Evolutionary conservation across 345 rosid genomes (phyloP).

Genomic region (Lagerstroemia speciosa): DNA sequence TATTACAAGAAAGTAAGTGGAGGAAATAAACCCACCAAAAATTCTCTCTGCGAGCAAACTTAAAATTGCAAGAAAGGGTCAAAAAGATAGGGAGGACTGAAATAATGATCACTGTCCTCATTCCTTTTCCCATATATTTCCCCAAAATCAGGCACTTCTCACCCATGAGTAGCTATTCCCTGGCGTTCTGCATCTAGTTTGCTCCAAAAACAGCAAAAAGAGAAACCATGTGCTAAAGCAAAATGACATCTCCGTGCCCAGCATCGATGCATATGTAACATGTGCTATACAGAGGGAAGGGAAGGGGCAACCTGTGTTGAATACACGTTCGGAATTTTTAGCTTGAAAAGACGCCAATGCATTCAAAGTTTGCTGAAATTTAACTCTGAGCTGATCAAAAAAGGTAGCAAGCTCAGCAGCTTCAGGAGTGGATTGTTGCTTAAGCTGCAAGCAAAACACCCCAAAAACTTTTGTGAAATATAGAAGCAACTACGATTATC

Average conservation of each 20-base stretch:
- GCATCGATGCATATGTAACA: not conserved
- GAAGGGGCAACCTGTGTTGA: slow-evolving; percentile 57
- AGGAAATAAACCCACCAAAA: not conserved
- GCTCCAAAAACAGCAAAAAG: no score
- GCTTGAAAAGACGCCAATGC: slow-evolving; percentile 60
- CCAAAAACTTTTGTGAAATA: slow-evolving; percentile 1
- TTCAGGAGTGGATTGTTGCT: slow-evolving; percentile 44
- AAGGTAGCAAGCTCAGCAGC: slow-evolving; percentile 34
- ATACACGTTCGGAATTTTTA: slow-evolving; percentile 64
- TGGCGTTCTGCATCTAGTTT: no score
- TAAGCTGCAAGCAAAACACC: slow-evolving; percentile 42
- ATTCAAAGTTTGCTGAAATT: slow-evolving; percentile 31
- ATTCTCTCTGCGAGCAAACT: not conserved
- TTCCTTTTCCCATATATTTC: not conserved
- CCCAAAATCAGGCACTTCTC: no score
- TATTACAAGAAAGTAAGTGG: not conserved
- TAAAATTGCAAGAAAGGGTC: not conserved
- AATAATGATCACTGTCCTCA: not conserved
- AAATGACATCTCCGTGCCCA: not conserved
- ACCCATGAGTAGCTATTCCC: no score
- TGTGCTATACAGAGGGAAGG: no score
- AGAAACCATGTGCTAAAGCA: no score
- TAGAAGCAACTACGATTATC: no score
- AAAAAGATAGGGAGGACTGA: not conserved
- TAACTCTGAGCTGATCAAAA: slow-evolving; percentile 27